Evolutionary conservation across 306 rosid genomes (phyloP).

Genomic region (Adenanthera pavonina): DNA sequence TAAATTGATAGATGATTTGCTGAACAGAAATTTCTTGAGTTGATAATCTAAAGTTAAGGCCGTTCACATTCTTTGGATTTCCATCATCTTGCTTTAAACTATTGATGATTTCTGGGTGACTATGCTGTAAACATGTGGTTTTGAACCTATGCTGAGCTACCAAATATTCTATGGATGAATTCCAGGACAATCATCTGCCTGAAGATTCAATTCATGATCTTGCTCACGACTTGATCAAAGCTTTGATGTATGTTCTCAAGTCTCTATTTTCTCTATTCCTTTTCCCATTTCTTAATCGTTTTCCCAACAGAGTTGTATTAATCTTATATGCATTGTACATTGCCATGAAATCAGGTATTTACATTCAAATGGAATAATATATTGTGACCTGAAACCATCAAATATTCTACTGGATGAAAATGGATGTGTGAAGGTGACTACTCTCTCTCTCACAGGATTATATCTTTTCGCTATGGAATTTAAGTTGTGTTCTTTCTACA

Average conservation of each 20-base stretch:
- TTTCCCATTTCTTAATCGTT: slow-evolving; percentile 21
- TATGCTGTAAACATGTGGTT: slow-evolving; percentile 1
- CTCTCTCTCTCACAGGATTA: slow-evolving; percentile 6
- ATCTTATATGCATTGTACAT: slow-evolving; percentile 40
- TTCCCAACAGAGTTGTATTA: background rate
- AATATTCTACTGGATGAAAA: slow-evolving; percentile 90
- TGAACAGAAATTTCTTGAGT: background rate
- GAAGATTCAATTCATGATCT: slow-evolving; percentile 90
- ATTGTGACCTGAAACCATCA: slow-evolving; percentile 96
- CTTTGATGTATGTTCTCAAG: slow-evolving; percentile 65
- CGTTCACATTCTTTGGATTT: slow-evolving; percentile 16
- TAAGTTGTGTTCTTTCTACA: slow-evolving; percentile 21
- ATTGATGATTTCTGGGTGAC: slow-evolving; percentile 24
- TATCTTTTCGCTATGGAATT: background rate
- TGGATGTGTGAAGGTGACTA: slow-evolving; percentile 79
- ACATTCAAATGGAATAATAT: slow-evolving; percentile 90
- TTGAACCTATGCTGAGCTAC: background rate
- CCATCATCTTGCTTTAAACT: background rate
- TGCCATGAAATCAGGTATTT: slow-evolving; percentile 63
- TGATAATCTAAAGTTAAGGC: slow-evolving; percentile 2
- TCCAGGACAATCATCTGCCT: slow-evolving; percentile 86
- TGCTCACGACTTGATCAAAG: slow-evolving; percentile 74
- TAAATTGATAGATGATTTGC: background rate
- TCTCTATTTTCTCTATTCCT: slow-evolving; percentile 31
- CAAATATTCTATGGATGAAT: slow-evolving; percentile 42